Evolutionary conservation across 2,329 filamentous ascomycete species (phyloP).

Genomic region (Fusarium decemcellulare): DNA sequence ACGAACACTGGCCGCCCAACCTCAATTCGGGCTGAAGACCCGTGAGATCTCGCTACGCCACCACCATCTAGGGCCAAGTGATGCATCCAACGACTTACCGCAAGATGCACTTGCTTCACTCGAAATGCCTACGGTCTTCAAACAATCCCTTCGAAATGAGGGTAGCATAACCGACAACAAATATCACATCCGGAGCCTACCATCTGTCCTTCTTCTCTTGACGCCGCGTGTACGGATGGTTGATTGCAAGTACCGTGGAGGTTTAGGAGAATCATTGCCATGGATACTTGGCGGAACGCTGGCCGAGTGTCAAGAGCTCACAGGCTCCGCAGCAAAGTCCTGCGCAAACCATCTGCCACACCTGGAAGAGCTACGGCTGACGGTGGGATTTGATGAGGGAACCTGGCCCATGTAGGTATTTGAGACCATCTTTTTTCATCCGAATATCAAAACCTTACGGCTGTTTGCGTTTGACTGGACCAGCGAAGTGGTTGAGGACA

Average conservation of each 20-base stretch:
- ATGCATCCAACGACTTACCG: no score
- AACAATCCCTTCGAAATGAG: no score
- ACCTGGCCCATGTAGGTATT: neutral
- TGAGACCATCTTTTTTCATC: neutral
- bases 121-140: no score
- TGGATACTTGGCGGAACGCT: neutral
- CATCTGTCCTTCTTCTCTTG: no score
- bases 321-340: neutral
- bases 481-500: neutral
- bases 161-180: no score
- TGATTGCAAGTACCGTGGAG: neutral
- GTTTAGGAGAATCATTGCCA: neutral
- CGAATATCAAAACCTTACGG: neutral
- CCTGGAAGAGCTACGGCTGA: slow-evolving; percentile 5
- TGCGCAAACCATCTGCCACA: slow-evolving; percentile 1
- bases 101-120: no score
- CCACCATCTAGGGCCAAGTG: no score
- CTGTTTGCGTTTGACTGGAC: neutral
- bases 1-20: neutral
- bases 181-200: no score
- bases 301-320: neutral
- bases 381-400: no score
- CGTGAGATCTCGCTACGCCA: neutral
- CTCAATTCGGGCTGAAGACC: neutral
- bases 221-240: neutral